Evolutionary conservation across 2,329 filamentous ascomycete species (phyloP).

Genomic region (Calonectria fujianensis): DNA sequence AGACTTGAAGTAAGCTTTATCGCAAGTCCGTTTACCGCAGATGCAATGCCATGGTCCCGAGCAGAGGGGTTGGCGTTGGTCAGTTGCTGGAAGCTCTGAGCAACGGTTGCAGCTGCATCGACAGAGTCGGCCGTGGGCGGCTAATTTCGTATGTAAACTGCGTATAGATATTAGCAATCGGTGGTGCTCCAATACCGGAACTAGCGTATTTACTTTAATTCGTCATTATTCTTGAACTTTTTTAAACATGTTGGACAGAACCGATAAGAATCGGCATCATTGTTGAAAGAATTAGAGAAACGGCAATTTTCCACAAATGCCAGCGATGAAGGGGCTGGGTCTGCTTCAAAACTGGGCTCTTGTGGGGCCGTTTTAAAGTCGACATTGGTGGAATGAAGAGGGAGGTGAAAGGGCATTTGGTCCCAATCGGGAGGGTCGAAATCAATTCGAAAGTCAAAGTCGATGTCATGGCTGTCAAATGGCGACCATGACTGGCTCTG

Average conservation of each 20-base stretch:
- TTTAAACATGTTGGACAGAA: background rate
- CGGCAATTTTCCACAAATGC: background rate
- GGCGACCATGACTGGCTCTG: background rate
- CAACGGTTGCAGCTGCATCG: background rate
- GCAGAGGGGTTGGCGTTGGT: background rate
- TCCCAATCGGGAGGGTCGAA: no score
- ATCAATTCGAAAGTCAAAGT: background rate
- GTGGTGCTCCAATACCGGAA: background rate
- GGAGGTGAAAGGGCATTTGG: background rate
- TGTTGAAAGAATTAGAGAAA: background rate
- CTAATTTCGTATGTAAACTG: background rate
- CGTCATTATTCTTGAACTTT: background rate
- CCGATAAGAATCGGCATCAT: background rate
- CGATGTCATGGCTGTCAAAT: background rate
- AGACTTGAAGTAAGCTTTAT: background rate
- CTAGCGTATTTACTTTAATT: background rate
- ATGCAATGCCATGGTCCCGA: background rate
- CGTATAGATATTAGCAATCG: background rate
- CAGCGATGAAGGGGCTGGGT: background rate
- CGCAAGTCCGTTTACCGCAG: background rate
- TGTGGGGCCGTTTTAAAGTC: constrained; percentile 3
- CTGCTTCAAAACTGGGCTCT: constrained; percentile 3
- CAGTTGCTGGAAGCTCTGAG: background rate
- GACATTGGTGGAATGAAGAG: background rate
- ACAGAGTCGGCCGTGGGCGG: background rate